phyloP scores from a whole-genome alignment of 192 early-diverging fungal species.

The Haplosporangium gracile region DNA sequence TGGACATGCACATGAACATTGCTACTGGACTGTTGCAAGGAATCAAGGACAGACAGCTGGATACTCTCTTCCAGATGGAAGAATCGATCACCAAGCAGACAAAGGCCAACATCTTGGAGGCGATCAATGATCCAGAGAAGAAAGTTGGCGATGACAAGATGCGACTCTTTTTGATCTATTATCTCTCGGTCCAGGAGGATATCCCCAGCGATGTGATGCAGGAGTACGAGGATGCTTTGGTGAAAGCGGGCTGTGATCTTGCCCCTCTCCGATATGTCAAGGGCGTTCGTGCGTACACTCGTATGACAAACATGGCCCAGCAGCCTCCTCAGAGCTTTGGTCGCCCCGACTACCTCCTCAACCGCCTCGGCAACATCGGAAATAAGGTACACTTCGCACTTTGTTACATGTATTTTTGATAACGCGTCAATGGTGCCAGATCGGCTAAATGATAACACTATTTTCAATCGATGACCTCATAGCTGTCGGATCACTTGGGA shows the following conservation, averaged over 20 bases:
- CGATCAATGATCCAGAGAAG: slow-evolving; percentile 85
- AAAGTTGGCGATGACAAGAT: slow-evolving; percentile 89
- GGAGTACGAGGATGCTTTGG: slow-evolving; percentile 86
- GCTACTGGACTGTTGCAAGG: slow-evolving; percentile 88
- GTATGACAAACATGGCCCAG: slow-evolving; percentile 71
- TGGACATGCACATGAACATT: slow-evolving; percentile 99
- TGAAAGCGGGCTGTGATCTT: slow-evolving; percentile 79
- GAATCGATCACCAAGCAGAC: slow-evolving; percentile 87
- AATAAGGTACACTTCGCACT: slow-evolving; percentile 66
- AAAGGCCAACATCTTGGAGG: slow-evolving; percentile 84
- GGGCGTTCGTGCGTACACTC: slow-evolving; percentile 71
- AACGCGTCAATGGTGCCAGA: not conserved
- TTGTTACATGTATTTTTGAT: not conserved
- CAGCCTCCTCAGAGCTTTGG: slow-evolving; percentile 61
- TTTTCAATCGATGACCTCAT: not conserved
- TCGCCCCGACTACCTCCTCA: slow-evolving; percentile 65
- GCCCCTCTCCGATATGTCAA: slow-evolving; percentile 87
- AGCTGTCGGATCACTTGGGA: slow-evolving; percentile 79
- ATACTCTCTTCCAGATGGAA: slow-evolving; percentile 95
- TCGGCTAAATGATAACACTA: not conserved
- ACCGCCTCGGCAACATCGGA: slow-evolving; percentile 78
- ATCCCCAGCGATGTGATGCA: slow-evolving; percentile 86
- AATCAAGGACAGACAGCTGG: slow-evolving; percentile 95
- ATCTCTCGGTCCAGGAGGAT: slow-evolving; percentile 78
- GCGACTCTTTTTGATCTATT: slow-evolving; percentile 90